Evolutionary conservation across 148 eudicot genomes (phyloP), one percentile per base, ranked within the genome.

Genomic region (Chenopodium quinoa): DNA sequence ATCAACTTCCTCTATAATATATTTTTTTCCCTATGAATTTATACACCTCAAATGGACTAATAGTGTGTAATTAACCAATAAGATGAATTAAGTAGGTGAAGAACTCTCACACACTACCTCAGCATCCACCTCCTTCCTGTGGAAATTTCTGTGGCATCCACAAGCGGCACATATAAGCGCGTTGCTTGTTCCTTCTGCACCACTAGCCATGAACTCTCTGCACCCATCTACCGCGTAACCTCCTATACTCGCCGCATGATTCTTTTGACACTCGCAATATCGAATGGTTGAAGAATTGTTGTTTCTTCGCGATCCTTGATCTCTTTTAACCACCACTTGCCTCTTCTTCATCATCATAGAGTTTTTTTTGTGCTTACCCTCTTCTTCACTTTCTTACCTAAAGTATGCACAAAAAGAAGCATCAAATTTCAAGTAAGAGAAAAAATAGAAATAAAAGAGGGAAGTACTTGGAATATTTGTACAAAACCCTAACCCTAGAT

Each of bases 151-250:
- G 72, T 93, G 97, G 79, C 97, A 93, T 12, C 92, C 90, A 77
- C 97, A 93, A 63, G 97, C 97, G 0, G 97, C 97, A 69, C 97
- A 93, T 9, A 54, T 13, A 46, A 93, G 89, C 0, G 90, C 91
- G 31, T 52, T 82, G 27, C 46, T 81, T 0, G 91, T 90, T 4
- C 92, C 97, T 64, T 90, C 89, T 13, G 78, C 85, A 6, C 92
- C 95, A 25, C 88, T 88, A 19, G 93, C 90, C 92, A 93, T 86
- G 89, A 93, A 93, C 76, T 91, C 97, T 63, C 92, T 77, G 88
- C 97, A 93, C 0, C 97, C 97, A 75, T 93, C 97, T n/a, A 93
- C 92, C 3, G 92, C 97, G 19, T 93, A 88, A 1, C 97, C 95
- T 32, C 97, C 97, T 71, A 88, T 85, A 52, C 86, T 92, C 1